Percentiles rank a stretch among this genome's conserved stretches.
Conservation (phyloP, 768 basidiomycete species). For the Mycena sanguinolenta region DNA sequence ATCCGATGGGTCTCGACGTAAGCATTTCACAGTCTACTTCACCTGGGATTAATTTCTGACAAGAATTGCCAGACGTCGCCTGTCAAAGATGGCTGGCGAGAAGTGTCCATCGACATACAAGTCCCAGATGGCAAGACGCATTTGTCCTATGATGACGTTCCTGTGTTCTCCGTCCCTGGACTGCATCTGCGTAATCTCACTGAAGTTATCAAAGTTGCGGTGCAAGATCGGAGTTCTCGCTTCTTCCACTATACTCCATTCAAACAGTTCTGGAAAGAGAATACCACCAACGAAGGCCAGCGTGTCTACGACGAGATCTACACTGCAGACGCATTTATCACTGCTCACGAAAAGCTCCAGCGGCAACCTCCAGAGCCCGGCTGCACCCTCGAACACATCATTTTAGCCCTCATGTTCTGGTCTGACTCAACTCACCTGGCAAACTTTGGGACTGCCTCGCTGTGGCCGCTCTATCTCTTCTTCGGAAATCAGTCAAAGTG, state of each 20-base stretch:
- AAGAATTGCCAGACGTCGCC: not conserved
- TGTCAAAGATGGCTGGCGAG: not conserved
- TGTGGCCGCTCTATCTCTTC: constrained; percentile 57
- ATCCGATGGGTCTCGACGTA: not conserved
- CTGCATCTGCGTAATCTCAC: constrained; percentile 7
- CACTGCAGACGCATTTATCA: constrained; percentile 46
- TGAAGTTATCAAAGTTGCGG: not conserved
- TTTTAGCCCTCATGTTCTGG: constrained; percentile 46
- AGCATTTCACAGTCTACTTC: too few species aligned
- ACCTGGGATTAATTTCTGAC: too few species aligned
- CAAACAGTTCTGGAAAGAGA: too few species aligned
- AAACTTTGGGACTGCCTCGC: constrained; percentile 47
- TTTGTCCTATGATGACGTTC: not conserved
- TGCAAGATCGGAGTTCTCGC: not conserved
- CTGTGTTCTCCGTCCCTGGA: constrained; percentile 1
- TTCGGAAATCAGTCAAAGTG: constrained; percentile 58
- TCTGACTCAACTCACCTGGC: constrained; percentile 50
- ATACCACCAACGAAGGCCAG: too few species aligned
- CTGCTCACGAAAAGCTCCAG: constrained; percentile 47
- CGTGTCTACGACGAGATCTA: constrained; percentile 53
- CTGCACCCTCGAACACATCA: constrained; percentile 41
- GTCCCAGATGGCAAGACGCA: constrained; percentile 8
- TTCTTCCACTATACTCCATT: constrained; percentile 6
- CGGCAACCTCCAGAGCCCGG: constrained; percentile 39
- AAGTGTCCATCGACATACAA: not conserved